Conservation (phyloP, 1,284 basidiomycete genomes). For the Gastroboletus turbinatus region DNA sequence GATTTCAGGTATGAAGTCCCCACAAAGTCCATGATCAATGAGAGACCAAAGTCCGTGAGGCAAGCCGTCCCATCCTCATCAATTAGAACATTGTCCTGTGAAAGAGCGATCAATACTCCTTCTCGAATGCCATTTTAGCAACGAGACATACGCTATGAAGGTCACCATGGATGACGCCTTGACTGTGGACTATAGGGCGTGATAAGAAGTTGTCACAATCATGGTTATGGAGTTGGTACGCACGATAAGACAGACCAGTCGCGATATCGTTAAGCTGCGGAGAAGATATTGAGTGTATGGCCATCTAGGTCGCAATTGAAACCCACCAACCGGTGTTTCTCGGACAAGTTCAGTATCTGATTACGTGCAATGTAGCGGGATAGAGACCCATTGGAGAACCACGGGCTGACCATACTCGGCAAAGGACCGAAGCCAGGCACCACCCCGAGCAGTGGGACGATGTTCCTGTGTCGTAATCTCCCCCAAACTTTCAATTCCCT, state of each 20-base stretch:
- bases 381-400: slow-evolving; percentile 31
- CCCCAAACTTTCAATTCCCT: slow-evolving; percentile 31
- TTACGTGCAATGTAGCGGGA: slow-evolving; percentile 13
- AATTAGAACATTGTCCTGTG: slow-evolving; percentile 32
- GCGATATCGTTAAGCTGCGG: slow-evolving; percentile 27
- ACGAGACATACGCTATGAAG: slow-evolving; percentile 27
- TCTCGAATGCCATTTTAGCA: background rate
- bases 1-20: slow-evolving; percentile 36
- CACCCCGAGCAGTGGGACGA: slow-evolving; percentile 31
- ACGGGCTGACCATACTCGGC: slow-evolving; percentile 29
- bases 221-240: slow-evolving; percentile 1
- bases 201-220: background rate
- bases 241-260: slow-evolving; percentile 30
- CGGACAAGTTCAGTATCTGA: background rate
- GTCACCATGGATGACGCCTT: slow-evolving; percentile 27
- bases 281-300: background rate
- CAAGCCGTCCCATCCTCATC: slow-evolving; percentile 25
- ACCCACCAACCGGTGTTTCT: slow-evolving; percentile 21
- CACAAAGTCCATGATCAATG: slow-evolving; percentile 33
- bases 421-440: slow-evolving; percentile 22
- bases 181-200: slow-evolving; percentile 20
- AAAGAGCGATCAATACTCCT: background rate
- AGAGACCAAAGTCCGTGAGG: slow-evolving; percentile 40
- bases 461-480: slow-evolving; percentile 22
- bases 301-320: background rate